phyloP scores from a whole-genome alignment of 2,329 filamentous ascomycete genomes.

The Phoma sp. region DNA sequence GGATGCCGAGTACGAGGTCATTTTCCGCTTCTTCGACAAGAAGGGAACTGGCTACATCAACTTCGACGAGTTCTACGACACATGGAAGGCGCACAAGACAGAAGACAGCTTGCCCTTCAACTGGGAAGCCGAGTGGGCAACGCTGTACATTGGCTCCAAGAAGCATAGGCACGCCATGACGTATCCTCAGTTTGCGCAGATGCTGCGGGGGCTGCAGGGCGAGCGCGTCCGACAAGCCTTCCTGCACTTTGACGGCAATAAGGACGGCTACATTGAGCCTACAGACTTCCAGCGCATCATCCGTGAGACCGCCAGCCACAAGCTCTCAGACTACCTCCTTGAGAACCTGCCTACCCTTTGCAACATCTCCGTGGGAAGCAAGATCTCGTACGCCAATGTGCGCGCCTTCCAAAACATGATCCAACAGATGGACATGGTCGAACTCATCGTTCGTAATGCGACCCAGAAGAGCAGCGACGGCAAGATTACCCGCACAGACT shows the following conservation, averaged over 20 bases:
- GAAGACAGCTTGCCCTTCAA: constrained; percentile 87
- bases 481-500: constrained; percentile 92
- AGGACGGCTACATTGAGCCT: constrained; percentile 92
- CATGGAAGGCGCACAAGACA: constrained; percentile 91
- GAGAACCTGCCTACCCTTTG: constrained; percentile 90
- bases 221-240: constrained; percentile 97
- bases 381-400: constrained; percentile 97
- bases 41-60: constrained; percentile 84
- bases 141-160: constrained; percentile 88
- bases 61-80: constrained; percentile 83
- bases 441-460: constrained; percentile 88
- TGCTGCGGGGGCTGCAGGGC: constrained; percentile 94
- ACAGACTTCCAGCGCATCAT: constrained; percentile 98
- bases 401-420: constrained; percentile 98
- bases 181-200: constrained; percentile 96
- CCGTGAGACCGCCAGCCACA: constrained; percentile 88
- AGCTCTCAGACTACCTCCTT: constrained; percentile 94
- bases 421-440: constrained; percentile 95
- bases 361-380: constrained; percentile 89
- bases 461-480: constrained; percentile 83
- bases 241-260: constrained; percentile 86
- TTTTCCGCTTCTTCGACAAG: constrained; percentile 93
- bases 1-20: constrained; percentile 98
- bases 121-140: constrained; percentile 97
- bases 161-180: constrained; percentile 89